These are phyloP conservation scores for Cladophialophora chaetospira DNA, from an alignment of 2,329 filamentous ascomycete genomes.

Conservation along the genomic window DNA sequence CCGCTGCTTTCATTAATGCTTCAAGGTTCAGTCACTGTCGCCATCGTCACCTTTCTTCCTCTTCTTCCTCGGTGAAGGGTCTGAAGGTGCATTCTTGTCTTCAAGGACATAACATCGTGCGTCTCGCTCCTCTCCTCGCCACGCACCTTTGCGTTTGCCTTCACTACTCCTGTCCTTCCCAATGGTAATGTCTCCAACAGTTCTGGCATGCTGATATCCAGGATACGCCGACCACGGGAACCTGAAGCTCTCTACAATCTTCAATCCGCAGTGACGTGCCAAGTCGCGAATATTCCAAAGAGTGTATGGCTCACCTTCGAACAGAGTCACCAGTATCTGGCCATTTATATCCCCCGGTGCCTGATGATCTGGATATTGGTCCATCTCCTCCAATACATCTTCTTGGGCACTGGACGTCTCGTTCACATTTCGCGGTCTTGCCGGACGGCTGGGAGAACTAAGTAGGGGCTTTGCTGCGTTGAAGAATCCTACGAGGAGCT, in stretches of 20 bases:
- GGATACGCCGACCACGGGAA: conserved; percentile 52
- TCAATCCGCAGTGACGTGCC: conserved; percentile 65
- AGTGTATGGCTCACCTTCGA: conserved; percentile 92
- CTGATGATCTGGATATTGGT: conserved; percentile 15
- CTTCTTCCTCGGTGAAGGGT: conserved; percentile 35
- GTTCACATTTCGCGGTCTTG: conserved; percentile 21
- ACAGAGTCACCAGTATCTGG: conserved; percentile 78
- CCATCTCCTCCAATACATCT: conserved; percentile 31
- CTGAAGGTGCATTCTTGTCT: conserved; percentile 38
- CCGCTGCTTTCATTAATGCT: too few species aligned
- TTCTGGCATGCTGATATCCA: conserved; percentile 51
- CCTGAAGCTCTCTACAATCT: conserved; percentile 50
- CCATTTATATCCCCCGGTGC: conserved; percentile 38
- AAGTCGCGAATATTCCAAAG: conserved; percentile 93
- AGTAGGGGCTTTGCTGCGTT: conserved; percentile 45
- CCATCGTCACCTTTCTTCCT: conserved; percentile 40
- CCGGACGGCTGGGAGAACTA: conserved; percentile 26
- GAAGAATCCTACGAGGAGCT: conserved; percentile 53
- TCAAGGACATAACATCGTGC: conserved; percentile 51
- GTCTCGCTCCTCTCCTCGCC: conserved; percentile 51
- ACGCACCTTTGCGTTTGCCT: conserved; percentile 42
- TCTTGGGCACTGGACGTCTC: conserved; percentile 32
- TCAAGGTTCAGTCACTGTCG: conserved; percentile 34
- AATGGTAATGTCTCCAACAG: conserved; percentile 48
- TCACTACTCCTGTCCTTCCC: conserved; percentile 35